phyloP scores from a whole-genome alignment of 352 stramenopile species.

The Phytophthora agathidicida region DNA sequence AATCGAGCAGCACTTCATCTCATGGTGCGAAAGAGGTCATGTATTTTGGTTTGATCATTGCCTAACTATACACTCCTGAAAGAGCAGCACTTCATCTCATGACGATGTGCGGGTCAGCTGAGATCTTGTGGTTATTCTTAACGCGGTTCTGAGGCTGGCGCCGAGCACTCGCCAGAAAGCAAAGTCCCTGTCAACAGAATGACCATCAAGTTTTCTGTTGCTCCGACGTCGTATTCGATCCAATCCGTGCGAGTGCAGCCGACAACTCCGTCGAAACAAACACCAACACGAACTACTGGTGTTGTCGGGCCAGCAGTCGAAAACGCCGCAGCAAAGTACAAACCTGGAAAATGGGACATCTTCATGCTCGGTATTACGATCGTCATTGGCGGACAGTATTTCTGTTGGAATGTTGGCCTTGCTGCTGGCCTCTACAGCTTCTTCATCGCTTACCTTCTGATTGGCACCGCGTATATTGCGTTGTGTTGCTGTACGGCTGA shows the following conservation, averaged over 20 bases:
- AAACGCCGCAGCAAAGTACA: constrained; percentile 12
- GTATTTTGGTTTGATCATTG: no score
- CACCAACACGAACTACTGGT: neutral
- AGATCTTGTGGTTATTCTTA: no score
- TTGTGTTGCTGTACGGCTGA: constrained; percentile 53
- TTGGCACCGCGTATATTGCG: constrained; percentile 42
- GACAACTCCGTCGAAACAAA: constrained; percentile 1
- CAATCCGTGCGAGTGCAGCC: constrained; percentile 9
- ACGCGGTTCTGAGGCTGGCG: no score
- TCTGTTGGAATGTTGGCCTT: constrained; percentile 55
- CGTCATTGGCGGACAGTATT: constrained; percentile 60
- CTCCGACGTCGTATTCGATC: constrained; percentile 16
- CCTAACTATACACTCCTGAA: no score
- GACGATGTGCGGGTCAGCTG: no score
- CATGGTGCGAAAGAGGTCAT: no score
- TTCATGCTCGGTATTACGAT: constrained; percentile 60
- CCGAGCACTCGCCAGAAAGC: no score
- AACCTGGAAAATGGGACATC: constrained; percentile 41
- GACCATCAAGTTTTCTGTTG: constrained; percentile 7
- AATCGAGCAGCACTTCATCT: no score
- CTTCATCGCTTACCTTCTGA: constrained; percentile 44
- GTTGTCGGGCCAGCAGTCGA: neutral
- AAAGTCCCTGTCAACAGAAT: constrained; percentile 2
- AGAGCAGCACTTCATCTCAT: no score
- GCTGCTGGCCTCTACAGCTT: constrained; percentile 47